These are phyloP conservation scores for Pseudogymnoascus sp. DNA, from an alignment of 2,329 filamentous ascomycete species.

Conservation along the genomic window DNA sequence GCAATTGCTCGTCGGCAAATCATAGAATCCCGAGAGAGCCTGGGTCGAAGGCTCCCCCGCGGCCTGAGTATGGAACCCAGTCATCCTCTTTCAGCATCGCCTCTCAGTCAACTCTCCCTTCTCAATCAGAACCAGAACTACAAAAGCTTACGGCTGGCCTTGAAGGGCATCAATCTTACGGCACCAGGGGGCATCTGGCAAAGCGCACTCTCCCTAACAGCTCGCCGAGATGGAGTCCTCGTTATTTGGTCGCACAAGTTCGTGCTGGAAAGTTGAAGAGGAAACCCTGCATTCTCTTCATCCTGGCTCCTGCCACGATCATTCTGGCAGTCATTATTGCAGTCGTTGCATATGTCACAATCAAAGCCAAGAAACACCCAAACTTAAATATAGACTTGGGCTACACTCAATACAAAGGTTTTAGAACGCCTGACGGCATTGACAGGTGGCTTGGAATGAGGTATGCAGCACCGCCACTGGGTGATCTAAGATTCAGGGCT, in stretches of 20 bases:
- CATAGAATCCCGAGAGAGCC: slow-evolving; percentile 47
- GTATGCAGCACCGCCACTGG: slow-evolving; percentile 62
- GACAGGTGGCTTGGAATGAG: slow-evolving; percentile 66
- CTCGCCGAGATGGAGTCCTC: neutral
- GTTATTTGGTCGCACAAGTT: neutral
- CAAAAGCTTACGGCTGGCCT: neutral
- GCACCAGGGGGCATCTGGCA: neutral
- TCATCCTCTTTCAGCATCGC: neutral
- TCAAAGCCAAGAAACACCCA: neutral
- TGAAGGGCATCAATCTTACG: neutral
- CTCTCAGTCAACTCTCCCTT: neutral
- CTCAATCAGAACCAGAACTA: neutral
- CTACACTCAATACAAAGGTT: neutral
- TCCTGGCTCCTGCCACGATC: neutral
- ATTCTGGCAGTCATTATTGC: neutral
- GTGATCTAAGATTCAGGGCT: slow-evolving; percentile 55
- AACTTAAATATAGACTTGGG: neutral
- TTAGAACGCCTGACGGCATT: slow-evolving; percentile 39
- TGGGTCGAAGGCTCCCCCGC: neutral
- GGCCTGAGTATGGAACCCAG: neutral
- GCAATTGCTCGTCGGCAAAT: slow-evolving; percentile 72
- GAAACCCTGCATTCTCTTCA: neutral
- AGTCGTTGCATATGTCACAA: neutral
- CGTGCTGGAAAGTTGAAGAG: neutral
- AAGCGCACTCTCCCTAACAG: neutral